Conservation (phyloP, 768 basidiomycete genomes). For the Podaxis carcinomalis region DNA sequence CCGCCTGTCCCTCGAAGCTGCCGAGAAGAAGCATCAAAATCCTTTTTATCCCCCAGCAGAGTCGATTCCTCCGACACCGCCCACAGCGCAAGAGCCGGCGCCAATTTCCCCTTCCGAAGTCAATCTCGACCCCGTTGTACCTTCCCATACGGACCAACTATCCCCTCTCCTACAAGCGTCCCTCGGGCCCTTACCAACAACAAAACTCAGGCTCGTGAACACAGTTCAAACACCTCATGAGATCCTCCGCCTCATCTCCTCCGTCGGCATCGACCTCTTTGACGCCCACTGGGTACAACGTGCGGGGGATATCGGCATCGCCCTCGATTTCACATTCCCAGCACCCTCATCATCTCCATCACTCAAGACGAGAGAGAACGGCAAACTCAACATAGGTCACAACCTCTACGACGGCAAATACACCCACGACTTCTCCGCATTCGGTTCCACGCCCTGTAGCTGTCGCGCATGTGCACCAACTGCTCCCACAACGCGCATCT, state of each 20-base stretch:
- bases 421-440: constrained; percentile 56
- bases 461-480: constrained; percentile 57
- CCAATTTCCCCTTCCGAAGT: neutral
- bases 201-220: constrained; percentile 64
- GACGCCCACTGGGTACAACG: constrained; percentile 69
- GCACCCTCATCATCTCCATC: constrained; percentile 19
- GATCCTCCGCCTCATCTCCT: constrained; percentile 58
- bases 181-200: constrained; percentile 42
- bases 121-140: constrained; percentile 9
- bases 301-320: constrained; percentile 67
- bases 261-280: constrained; percentile 72
- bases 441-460: constrained; percentile 34
- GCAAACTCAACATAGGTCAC: constrained; percentile 53
- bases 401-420: constrained; percentile 65
- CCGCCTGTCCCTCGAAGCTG: constrained; percentile 25
- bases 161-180: constrained; percentile 54
- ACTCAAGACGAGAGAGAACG: constrained; percentile 11
- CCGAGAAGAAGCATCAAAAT: constrained; percentile 1
- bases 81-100: neutral
- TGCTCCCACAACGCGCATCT: constrained; percentile 27
- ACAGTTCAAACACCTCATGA: constrained; percentile 65
- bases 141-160: constrained; percentile 18
- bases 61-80: neutral
- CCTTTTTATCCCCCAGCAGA: neutral
- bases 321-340: constrained; percentile 74